Evolutionary conservation across 169 alveolate genomes (phyloP).

Genomic region (Plasmodium malariae): DNA sequence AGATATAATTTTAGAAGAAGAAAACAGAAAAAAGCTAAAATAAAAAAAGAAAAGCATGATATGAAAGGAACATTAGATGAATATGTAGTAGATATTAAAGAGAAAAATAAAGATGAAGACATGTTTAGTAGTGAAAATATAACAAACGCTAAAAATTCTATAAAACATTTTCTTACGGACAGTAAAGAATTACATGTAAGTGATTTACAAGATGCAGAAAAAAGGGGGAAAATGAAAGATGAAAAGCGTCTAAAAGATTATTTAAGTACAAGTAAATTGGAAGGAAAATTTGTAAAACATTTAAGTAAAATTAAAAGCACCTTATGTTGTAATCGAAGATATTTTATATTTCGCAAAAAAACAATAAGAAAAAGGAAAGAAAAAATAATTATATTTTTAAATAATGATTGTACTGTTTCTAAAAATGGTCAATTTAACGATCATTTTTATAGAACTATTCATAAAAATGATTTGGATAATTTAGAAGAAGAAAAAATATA

Average conservation of each 20-base stretch:
- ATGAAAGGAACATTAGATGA: constrained; percentile 28
- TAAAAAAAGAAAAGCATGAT: constrained; percentile 37
- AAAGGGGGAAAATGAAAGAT: constrained; percentile 1
- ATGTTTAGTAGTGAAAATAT: constrained; percentile 23
- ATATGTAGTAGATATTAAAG: constrained; percentile 47
- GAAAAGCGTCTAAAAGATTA: constrained; percentile 32
- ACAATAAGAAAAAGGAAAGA: constrained; percentile 59
- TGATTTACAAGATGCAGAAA: constrained; percentile 19
- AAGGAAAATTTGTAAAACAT: constrained; percentile 19
- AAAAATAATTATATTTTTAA: constrained; percentile 75
- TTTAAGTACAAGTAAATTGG: constrained; percentile 19
- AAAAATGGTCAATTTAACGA: constrained; percentile 76
- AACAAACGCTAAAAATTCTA: constrained; percentile 17
- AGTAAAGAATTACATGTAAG: not conserved
- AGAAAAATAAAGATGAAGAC: constrained; percentile 33
- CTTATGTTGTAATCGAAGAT: constrained; percentile 9
- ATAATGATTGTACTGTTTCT: constrained; percentile 34
- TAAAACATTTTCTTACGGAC: constrained; percentile 1
- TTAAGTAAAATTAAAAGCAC: constrained; percentile 22
- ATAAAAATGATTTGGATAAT: constrained; percentile 70
- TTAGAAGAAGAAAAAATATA: constrained; percentile 69
- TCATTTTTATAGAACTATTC: constrained; percentile 69
- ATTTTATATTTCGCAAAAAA: constrained; percentile 32
- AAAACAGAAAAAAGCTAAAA: constrained; percentile 14
- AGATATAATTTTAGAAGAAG: constrained; percentile 4